These are phyloP conservation scores for Aspergillus leporis DNA, from an alignment of 495 filamentous ascomycete species.

Conservation along the genomic window DNA sequence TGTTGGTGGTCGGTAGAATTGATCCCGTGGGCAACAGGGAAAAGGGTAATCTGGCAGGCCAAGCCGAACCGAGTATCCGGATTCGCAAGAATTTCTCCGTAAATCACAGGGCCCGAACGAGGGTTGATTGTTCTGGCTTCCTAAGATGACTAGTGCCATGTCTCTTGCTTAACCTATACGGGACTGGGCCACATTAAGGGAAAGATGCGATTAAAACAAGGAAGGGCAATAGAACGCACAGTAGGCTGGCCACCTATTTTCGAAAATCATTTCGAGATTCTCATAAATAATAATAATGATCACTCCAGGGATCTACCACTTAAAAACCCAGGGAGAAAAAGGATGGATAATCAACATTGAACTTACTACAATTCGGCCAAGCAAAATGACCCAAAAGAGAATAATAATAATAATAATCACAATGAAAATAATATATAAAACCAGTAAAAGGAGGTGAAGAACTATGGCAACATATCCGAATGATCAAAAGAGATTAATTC, in stretches of 20 bases:
- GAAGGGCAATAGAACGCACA: neutral
- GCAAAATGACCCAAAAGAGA: neutral
- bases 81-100: slow-evolving; percentile 32
- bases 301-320: neutral
- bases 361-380: neutral
- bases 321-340: neutral
- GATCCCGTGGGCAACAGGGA: slow-evolving; percentile 12
- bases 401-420: neutral
- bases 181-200: neutral
- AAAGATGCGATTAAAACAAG: neutral
- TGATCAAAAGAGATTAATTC: slow-evolving; percentile 15
- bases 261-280: neutral
- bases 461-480: slow-evolving; percentile 9
- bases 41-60: neutral
- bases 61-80: slow-evolving; percentile 21
- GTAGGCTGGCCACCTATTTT: neutral
- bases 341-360: neutral
- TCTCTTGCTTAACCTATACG: neutral
- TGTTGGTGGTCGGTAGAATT: slow-evolving; percentile 16
- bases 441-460: slow-evolving; percentile 9
- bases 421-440: slow-evolving; percentile 5
- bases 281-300: neutral
- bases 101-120: slow-evolving; percentile 26
- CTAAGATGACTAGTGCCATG: neutral
- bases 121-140: neutral